Conservation (phyloP, 768 basidiomycete species). For the Lentinula boryana region DNA sequence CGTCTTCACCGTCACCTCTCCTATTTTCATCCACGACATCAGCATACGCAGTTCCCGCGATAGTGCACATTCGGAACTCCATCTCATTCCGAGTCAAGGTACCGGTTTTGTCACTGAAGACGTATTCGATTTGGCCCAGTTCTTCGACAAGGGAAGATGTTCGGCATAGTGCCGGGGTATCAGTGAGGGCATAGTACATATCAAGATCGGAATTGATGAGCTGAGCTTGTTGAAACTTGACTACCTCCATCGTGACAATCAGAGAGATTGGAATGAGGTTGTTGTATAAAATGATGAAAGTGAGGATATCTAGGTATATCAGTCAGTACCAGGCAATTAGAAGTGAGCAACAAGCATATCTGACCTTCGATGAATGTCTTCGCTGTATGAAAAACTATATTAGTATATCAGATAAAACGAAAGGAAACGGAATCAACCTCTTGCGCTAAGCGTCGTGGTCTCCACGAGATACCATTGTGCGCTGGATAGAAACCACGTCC, state of each 20-base stretch:
- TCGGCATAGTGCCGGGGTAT: constrained; percentile 95
- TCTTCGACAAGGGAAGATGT: constrained; percentile 98
- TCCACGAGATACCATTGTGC: constrained; percentile 90
- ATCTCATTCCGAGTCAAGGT: constrained; percentile 97
- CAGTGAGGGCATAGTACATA: constrained; percentile 95
- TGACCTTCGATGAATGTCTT: constrained; percentile 81
- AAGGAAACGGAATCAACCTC: constrained; percentile 39
- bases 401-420: constrained; percentile 5
- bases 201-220: constrained; percentile 97
- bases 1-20: constrained; percentile 50
- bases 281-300: constrained; percentile 98
- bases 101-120: constrained; percentile 93
- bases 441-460: constrained; percentile 46
- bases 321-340: constrained; percentile 9
- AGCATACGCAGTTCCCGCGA: constrained; percentile 86
- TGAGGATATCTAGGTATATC: constrained; percentile 72
- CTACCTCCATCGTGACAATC: constrained; percentile 99
- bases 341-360: constrained; percentile 2
- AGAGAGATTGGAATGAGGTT: constrained; percentile 99
- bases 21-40: constrained; percentile 87
- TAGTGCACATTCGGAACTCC: constrained; percentile 90
- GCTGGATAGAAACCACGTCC: constrained; percentile 83
- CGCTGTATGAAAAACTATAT: constrained; percentile 33
- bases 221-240: constrained; percentile 96
- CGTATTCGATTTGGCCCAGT: constrained; percentile 95